A percentile compares a stretch with the other conserved stretches of the same genome.
These are phyloP conservation scores for Daldinia childiae DNA, from an alignment of 495 filamentous ascomycete genomes.

Conservation along the genomic window DNA sequence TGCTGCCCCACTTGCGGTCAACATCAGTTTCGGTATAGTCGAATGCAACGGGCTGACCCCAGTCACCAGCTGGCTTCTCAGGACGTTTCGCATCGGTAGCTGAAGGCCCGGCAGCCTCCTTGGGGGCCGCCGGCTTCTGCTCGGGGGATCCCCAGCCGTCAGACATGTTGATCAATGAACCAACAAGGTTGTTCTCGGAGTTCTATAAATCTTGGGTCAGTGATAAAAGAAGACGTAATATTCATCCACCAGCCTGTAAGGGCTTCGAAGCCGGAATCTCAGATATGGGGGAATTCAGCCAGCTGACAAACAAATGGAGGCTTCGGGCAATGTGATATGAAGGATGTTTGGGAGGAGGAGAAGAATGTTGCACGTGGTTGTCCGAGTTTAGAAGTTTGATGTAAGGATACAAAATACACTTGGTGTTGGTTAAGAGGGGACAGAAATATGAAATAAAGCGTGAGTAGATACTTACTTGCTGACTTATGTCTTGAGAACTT, in stretches of 20 bases:
- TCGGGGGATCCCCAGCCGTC: conserved; percentile 52
- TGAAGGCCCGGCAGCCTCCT: conserved; percentile 31
- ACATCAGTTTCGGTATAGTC: conserved; percentile 61
- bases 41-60: conserved; percentile 62
- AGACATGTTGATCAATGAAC: conserved; percentile 39
- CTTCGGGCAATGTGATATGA: background rate
- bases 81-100: conserved; percentile 31
- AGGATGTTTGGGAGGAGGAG: background rate
- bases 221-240: background rate
- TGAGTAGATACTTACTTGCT: background rate
- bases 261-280: background rate
- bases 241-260: background rate
- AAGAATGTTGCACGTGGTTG: background rate
- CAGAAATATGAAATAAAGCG: background rate
- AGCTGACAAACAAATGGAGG: background rate
- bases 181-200: background rate
- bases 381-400: background rate
- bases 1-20: conserved; percentile 49
- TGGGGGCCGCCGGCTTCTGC: conserved; percentile 47
- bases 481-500: background rate
- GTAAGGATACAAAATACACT: background rate
- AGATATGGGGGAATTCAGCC: background rate
- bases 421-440: background rate
- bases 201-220: background rate
- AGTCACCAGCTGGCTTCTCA: conserved; percentile 49